These are phyloP conservation scores for Aspergillus heteromorphus DNA, from an alignment of 495 filamentous ascomycete species.

Conservation along the genomic window DNA sequence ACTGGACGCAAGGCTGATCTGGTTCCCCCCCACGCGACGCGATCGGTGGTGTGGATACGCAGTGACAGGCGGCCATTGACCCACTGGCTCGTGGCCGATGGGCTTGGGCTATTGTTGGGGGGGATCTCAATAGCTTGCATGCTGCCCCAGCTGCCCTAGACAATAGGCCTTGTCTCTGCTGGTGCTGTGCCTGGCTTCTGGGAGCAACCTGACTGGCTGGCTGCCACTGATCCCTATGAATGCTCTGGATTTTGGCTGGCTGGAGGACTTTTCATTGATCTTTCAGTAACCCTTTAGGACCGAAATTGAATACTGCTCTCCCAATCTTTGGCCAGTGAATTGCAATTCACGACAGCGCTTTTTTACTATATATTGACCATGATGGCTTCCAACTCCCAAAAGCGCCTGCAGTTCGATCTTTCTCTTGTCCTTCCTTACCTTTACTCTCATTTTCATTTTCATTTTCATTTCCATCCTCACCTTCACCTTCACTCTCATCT, in stretches of 20 bases:
- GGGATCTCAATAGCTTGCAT: neutral
- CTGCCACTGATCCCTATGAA: no score
- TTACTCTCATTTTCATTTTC: neutral
- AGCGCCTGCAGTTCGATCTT: no score
- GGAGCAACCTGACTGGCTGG: no score
- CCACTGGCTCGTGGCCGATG: neutral
- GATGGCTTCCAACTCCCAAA: neutral
- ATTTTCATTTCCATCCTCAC: neutral
- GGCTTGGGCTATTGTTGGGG: neutral
- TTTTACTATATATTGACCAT: no score
- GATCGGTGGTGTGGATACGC: no score
- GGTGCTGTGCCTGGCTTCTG: neutral
- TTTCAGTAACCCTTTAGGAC: no score
- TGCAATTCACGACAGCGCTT: neutral
- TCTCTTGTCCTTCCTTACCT: neutral
- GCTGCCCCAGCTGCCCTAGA: neutral
- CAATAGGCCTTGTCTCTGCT: neutral
- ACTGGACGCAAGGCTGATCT: no score
- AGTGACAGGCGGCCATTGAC: neutral
- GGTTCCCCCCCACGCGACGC: no score
- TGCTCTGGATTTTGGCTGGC: no score
- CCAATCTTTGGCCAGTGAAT: neutral
- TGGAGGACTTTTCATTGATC: no score
- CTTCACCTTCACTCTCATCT: neutral
- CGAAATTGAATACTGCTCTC: no score